Conservation (phyloP, 164 flowering plant species). For the Buxus sempervirens region DNA sequence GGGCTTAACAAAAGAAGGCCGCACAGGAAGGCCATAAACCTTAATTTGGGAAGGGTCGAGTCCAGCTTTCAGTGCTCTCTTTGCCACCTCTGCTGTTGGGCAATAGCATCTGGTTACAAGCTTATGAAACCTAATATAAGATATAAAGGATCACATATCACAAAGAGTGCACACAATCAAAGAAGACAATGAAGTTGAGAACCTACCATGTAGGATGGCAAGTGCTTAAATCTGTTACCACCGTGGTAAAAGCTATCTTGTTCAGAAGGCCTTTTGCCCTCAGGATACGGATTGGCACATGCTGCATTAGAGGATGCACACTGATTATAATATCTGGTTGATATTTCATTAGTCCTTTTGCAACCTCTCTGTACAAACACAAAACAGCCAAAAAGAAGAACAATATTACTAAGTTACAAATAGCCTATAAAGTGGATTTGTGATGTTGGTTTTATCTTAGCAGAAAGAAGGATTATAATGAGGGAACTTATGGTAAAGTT, state of each 20-base stretch:
- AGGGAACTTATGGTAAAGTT: not conserved
- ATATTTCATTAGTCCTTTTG: constrained; percentile 89
- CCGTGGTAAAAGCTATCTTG: constrained; percentile 94
- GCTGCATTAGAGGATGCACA: constrained; percentile 98
- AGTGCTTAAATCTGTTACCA: constrained; percentile 90
- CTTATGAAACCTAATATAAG: constrained; percentile 81
- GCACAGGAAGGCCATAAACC: constrained; percentile 94
- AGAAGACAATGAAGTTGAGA: constrained; percentile 1
- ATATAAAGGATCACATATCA: constrained; percentile 1
- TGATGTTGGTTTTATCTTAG: too few relatives aligned
- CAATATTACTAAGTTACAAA: not conserved
- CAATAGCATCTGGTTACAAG: constrained; percentile 98
- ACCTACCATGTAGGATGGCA: constrained; percentile 96
- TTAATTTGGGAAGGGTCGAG: constrained; percentile 79
- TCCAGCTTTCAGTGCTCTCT: constrained; percentile 89
- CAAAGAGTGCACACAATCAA: not conserved
- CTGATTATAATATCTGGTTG: constrained; percentile 94
- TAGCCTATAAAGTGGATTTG: not conserved
- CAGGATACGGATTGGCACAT: constrained; percentile 87
- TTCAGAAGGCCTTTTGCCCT: constrained; percentile 78
- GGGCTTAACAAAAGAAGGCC: constrained; percentile 92
- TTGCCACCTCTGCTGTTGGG: constrained; percentile 80
- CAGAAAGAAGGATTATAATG: not conserved
- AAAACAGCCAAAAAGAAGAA: constrained; percentile 5
- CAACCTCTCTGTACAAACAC: constrained; percentile 61